phyloP scores from a whole-genome alignment of 768 basidiomycete genomes.

The Asterophora lycoperdoides region DNA sequence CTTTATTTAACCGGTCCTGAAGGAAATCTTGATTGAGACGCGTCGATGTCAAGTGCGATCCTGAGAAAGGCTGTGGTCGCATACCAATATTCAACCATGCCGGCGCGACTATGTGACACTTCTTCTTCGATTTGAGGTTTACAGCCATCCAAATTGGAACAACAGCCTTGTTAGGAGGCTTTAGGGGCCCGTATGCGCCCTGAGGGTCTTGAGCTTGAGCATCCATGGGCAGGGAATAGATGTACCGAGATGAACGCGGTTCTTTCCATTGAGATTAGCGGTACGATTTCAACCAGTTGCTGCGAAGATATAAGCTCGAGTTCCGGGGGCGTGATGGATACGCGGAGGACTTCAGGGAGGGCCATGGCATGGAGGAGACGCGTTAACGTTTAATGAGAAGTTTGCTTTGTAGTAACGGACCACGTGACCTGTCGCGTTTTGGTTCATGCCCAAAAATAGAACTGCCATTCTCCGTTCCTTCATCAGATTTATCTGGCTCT shows the following conservation, averaged over 20 bases:
- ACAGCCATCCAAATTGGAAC: conserved; percentile 97
- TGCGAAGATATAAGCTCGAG: conserved; percentile 87
- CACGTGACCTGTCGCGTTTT: conserved; percentile 28
- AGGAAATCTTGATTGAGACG: conserved; percentile 65
- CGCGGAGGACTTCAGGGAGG: conserved; percentile 64
- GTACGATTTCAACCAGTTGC: conserved; percentile 80
- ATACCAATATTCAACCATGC: conserved; percentile 84
- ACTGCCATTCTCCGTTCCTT: not conserved
- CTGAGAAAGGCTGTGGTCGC: conserved; percentile 22
- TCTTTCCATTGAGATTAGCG: conserved; percentile 84
- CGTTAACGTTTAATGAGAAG: not conserved
- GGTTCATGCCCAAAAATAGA: conserved; percentile 21
- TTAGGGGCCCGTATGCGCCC: conserved; percentile 92
- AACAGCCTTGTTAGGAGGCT: conserved; percentile 77
- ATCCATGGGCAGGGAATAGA: conserved; percentile 13
- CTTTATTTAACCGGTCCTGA: conserved; percentile 66
- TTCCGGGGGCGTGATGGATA: conserved; percentile 77
- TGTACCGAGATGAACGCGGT: conserved; percentile 88
- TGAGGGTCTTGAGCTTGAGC: conserved; percentile 30
- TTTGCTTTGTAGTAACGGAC: conserved; percentile 9
- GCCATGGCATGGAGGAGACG: conserved; percentile 55
- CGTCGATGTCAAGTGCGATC: not conserved
- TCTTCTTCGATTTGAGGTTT: conserved; percentile 90
- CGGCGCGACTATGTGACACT: conserved; percentile 89
- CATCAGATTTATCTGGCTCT: too few species aligned